Evolutionary conservation across 331 rosid species (phyloP).

Genomic region (Acacia pycnantha): DNA sequence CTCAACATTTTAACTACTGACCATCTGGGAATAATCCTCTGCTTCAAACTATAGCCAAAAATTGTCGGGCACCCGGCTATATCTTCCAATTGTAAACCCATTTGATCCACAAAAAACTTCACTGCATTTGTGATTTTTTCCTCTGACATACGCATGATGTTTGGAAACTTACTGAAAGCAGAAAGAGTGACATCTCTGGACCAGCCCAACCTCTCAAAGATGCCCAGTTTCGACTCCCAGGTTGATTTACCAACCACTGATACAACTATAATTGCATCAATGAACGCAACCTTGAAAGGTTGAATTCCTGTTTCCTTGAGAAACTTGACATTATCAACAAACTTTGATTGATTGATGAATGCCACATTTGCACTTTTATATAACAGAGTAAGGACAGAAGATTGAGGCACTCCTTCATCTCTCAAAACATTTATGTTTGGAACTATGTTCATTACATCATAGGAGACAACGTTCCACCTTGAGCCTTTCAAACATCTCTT

Average conservation of each 20-base stretch:
- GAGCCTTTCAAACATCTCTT: neutral
- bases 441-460: no score
- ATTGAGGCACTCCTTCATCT: neutral
- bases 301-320: neutral
- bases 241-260: neutral
- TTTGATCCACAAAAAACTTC: no score
- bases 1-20: no score
- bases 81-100: no score
- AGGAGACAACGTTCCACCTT: rapidly evolving
- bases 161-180: conserved; percentile 32
- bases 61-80: no score
- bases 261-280: neutral
- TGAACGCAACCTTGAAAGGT: neutral
- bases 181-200: conserved; percentile 21
- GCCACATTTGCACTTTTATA: neutral
- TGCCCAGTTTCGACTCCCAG: conserved; percentile 28
- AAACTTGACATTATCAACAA: neutral
- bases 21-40: no score
- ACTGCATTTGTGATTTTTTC: no score
- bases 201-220: conserved; percentile 28
- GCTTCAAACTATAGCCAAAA: no score
- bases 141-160: no score
- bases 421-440: no score
- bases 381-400: neutral
- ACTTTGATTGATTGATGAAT: neutral